Evolutionary conservation across 805 yeast species (phyloP).

Genomic region (Nakazawaea anatomiae): DNA sequence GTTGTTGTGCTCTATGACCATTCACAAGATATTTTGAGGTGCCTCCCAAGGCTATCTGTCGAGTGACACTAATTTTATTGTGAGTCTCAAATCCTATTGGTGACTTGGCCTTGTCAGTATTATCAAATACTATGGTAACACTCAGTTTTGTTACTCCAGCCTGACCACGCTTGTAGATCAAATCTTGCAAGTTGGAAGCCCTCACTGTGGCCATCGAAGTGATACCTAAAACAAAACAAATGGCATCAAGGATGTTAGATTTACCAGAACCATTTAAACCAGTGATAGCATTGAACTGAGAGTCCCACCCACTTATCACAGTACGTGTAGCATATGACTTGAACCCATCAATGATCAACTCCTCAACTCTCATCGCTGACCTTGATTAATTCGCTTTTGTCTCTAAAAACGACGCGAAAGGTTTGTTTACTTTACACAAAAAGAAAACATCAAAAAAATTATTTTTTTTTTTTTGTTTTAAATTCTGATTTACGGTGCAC

Average conservation of each 20-base stretch:
- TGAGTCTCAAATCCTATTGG: constrained; percentile 86
- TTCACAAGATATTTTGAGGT: constrained; percentile 87
- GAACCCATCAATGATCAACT: constrained; percentile 93
- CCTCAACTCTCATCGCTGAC: constrained; percentile 78
- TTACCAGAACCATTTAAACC: constrained; percentile 98
- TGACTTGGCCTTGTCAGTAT: constrained; percentile 63
- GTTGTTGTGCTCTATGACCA: constrained; percentile 96
- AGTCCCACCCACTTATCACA: constrained; percentile 92
- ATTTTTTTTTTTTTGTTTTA: no score
- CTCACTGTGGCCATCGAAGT: constrained; percentile 92
- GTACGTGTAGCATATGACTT: constrained; percentile 97
- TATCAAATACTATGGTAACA: constrained; percentile 93
- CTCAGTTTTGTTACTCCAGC: constrained; percentile 97
- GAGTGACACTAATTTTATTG: constrained; percentile 78
- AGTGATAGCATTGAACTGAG: constrained; percentile 94
- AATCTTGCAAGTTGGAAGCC: constrained; percentile 88
- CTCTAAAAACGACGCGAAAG: background rate
- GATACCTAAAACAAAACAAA: constrained; percentile 96
- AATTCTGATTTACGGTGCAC: no score
- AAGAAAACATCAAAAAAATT: no score
- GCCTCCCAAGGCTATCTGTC: constrained; percentile 89
- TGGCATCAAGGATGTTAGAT: constrained; percentile 93
- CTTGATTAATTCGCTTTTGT: background rate
- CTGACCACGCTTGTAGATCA: constrained; percentile 95
- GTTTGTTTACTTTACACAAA: background rate